These are phyloP conservation scores for Flaveria linearis DNA, from an alignment of 129 eudicot genomes.

Conservation along the genomic window DNA sequence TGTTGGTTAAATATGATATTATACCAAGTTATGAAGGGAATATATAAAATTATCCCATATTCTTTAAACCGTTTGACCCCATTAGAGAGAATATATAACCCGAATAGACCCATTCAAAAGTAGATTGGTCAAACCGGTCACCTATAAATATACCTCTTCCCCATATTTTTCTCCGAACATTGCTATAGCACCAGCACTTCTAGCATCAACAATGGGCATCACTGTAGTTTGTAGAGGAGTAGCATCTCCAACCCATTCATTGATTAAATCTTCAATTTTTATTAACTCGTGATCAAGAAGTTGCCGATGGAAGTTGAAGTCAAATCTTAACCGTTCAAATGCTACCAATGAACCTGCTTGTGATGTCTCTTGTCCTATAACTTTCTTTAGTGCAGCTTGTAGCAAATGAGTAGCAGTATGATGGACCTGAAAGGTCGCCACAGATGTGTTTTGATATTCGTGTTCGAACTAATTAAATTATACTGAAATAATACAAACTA, in stretches of 20 bases:
- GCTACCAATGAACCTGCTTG: slow-evolving; percentile 99
- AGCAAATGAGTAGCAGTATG: slow-evolving; percentile 98
- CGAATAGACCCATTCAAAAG: background rate
- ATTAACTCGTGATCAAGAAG: slow-evolving; percentile 69
- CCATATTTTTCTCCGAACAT: slow-evolving; percentile 99
- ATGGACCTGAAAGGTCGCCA: slow-evolving; percentile 58
- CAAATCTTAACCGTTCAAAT: slow-evolving; percentile 96
- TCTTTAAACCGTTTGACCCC: background rate
- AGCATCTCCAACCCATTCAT: slow-evolving; percentile 86
- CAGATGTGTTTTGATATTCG: background rate
- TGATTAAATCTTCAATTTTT: slow-evolving; percentile 73
- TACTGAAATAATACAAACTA: background rate
- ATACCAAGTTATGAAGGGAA: background rate
- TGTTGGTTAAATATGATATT: background rate
- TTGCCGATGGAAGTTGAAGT: slow-evolving; percentile 85
- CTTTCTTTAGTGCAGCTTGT: slow-evolving; percentile 89
- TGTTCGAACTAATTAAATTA: background rate
- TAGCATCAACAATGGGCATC: slow-evolving; percentile 80
- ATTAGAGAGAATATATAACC: background rate
- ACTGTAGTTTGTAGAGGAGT: slow-evolving; percentile 73
- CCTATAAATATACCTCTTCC: slow-evolving; percentile 56
- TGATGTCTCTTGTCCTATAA: slow-evolving; percentile 88
- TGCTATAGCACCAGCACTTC: slow-evolving; percentile 91
- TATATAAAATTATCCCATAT: background rate
- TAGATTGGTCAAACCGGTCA: background rate